Conservation (phyloP, 129 eudicot genomes). For the Flaveria robusta region DNA sequence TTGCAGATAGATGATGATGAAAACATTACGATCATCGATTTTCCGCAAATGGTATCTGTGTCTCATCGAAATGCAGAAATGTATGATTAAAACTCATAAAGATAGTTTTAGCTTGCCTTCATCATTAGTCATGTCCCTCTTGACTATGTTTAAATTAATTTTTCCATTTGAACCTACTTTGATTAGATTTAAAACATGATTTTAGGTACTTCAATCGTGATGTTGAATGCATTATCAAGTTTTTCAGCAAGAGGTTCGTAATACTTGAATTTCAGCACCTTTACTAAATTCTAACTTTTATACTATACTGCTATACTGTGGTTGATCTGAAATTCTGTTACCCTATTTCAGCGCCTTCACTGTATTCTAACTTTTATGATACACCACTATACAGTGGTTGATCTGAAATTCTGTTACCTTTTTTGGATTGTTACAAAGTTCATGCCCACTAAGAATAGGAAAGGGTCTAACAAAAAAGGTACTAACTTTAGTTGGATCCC, state of each 20-base stretch:
- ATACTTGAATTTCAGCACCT: background rate
- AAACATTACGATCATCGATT: slow-evolving; percentile 83
- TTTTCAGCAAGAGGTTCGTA: slow-evolving; percentile 65
- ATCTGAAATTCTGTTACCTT: background rate
- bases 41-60: slow-evolving; percentile 97
- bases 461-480: too few species aligned
- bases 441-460: background rate
- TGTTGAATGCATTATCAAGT: slow-evolving; percentile 84
- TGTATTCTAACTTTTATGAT: background rate
- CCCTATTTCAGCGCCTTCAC: background rate
- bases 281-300: background rate
- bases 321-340: background rate
- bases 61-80: slow-evolving; percentile 88
- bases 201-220: slow-evolving; percentile 91
- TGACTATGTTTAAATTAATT: background rate
- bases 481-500: background rate
- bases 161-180: background rate
- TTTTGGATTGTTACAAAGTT: background rate
- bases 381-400: background rate
- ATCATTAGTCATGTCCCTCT: background rate
- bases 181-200: slow-evolving; percentile 11
- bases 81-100: slow-evolving; percentile 44
- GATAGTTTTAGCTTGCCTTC: background rate
- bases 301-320: background rate
- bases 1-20: slow-evolving; percentile 94